Base-by-base conservation (phyloP, 192 early-diverging fungal genomes). In the Coemansia sp. region DNA sequence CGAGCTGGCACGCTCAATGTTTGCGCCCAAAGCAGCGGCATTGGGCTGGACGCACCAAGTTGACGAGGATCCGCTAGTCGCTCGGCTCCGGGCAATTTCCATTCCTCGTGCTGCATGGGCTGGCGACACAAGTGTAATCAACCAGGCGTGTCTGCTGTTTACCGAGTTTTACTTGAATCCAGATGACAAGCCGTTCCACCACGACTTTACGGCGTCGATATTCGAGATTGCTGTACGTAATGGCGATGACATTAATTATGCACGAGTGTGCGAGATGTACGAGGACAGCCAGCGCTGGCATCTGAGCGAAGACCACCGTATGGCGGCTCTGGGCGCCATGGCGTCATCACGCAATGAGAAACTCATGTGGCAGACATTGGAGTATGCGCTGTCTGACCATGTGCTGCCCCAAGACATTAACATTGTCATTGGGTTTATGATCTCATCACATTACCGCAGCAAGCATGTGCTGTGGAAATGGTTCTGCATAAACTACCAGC, bases 1-100 rank as follows among this genome's bases (percentile, higher is more conserved):
- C 41, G n/a, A n/a, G 48, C 59, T 90, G 26, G 64, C 75, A 45
- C 77, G 80, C 51, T 21, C 64, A 7, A 55, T 91, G 17, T 89
- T 91, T 66, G 75, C 80, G 6, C 65, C 74, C 57, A 86, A 89
- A 63, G 88, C 85, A 6, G 75, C 71, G 21, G 55, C 78, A 4
- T 62, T 92, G 38, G 92, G 92, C 16, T 91, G 73, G 71, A 75
- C 82, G 8, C 87, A 77, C 65, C 67, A 75, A 2, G n/a, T 60
- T 0, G 64, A 47, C 48, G 92, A 95, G 41, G 77, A 82, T 31
- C 77, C 89, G 48, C 67, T 87, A 2, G 74, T 80, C 0, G 69
- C 75, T 11, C 72, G 87, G n/a, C 80, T 89, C 59, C 86, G 92
- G 21, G 76, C 80, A 0, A 82, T 88, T 6, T 85, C 86, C 14